These are phyloP conservation scores for Pleurotus tuber-regium DNA, from an alignment of 768 basidiomycete genomes.

Conservation along the genomic window DNA sequence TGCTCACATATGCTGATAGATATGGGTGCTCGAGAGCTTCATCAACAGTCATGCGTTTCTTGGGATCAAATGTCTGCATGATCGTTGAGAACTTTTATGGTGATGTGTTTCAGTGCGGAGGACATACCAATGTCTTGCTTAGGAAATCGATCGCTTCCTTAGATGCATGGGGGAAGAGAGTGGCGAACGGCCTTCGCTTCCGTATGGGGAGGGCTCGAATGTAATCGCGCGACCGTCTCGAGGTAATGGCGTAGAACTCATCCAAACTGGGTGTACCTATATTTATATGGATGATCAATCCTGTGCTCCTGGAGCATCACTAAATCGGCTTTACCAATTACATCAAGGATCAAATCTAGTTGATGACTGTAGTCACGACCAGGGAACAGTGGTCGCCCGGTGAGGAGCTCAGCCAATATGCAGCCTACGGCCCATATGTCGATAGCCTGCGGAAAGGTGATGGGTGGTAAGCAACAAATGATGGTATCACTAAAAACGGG, in stretches of 20 bases:
- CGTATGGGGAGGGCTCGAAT: conserved; percentile 84
- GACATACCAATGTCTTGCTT: conserved; percentile 61
- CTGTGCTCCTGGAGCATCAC: no score
- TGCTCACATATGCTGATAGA: conserved; percentile 67
- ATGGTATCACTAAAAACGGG: conserved; percentile 11
- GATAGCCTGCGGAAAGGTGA: conserved; percentile 42
- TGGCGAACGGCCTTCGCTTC: conserved; percentile 66
- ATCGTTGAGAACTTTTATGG: no score
- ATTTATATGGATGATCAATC: conserved; percentile 16
- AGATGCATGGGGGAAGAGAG: conserved; percentile 77
- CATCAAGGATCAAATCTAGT: conserved; percentile 82
- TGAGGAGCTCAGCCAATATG: conserved; percentile 80
- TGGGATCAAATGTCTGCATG: conserved; percentile 78
- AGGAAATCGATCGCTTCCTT: conserved; percentile 72
- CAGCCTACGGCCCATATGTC: conserved; percentile 77
- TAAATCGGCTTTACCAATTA: conserved; percentile 78
- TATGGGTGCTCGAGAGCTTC: conserved; percentile 84
- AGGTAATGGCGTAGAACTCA: conserved; percentile 89
- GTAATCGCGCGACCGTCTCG: conserved; percentile 81
- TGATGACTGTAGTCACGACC: conserved; percentile 88
- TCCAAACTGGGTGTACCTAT: conserved; percentile 81
- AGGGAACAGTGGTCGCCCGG: conserved; percentile 81
- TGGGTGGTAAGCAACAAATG: conserved; percentile 5
- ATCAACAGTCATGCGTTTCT: conserved; percentile 80
- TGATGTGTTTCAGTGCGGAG: not conserved